These are phyloP conservation scores for Fusarium clavum DNA, from an alignment of 2,329 filamentous ascomycete genomes.

Conservation along the genomic window DNA sequence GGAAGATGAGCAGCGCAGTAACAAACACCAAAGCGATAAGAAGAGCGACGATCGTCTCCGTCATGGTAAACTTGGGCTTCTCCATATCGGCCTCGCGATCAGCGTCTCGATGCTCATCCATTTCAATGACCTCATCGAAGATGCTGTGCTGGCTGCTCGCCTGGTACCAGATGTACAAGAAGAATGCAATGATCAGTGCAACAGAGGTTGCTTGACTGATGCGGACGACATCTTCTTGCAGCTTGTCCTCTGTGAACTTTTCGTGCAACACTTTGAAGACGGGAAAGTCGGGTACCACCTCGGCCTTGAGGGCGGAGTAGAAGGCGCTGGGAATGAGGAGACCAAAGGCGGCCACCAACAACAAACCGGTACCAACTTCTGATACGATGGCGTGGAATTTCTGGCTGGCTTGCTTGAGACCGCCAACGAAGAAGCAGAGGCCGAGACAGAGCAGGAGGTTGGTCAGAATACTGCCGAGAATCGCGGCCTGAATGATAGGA, in stretches of 20 bases:
- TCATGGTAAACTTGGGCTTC: constrained; percentile 74
- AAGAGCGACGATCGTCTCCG: constrained; percentile 71
- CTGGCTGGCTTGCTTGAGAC: constrained; percentile 68
- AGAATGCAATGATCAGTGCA: constrained; percentile 70
- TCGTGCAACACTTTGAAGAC: constrained; percentile 42
- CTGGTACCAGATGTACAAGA: constrained; percentile 69
- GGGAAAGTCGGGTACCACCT: constrained; percentile 39
- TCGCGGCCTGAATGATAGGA: constrained; percentile 74
- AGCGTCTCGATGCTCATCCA: constrained; percentile 63
- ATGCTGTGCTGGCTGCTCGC: constrained; percentile 73
- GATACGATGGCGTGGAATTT: constrained; percentile 74
- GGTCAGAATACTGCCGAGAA: constrained; percentile 75
- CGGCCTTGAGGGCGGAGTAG: constrained; percentile 52
- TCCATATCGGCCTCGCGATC: constrained; percentile 67
- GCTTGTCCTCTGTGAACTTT: constrained; percentile 49
- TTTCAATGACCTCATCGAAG: constrained; percentile 67
- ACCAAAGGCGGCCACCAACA: constrained; percentile 67
- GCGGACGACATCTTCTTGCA: constrained; percentile 62
- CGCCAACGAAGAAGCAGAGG: constrained; percentile 74
- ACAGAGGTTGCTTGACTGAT: constrained; percentile 73
- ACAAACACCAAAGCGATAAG: constrained; percentile 68
- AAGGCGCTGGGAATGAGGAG: constrained; percentile 52
- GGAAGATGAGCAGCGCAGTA: constrained; percentile 72
- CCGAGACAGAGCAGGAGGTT: constrained; percentile 76
- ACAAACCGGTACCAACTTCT: constrained; percentile 73